Evolutionary conservation across 1,139 yeast genomes (phyloP), one percentile per base, ranked within the genome.

Genomic region (Sugiyamaella sp.): DNA sequence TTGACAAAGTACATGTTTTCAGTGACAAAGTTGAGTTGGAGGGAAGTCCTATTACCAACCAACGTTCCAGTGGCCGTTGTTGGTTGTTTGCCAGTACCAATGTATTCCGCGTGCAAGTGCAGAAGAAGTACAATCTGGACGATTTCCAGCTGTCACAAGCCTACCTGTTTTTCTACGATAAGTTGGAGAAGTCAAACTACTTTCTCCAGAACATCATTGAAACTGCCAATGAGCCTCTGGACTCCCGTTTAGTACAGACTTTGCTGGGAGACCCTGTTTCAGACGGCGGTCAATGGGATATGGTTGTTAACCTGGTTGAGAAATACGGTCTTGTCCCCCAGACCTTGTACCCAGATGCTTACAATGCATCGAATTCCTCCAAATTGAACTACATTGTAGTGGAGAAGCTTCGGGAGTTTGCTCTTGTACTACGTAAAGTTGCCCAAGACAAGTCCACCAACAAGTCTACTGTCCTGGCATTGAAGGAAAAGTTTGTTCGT

Each of bases 221-320:
- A 57, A 80, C 84, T 12, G 75, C 75, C 16, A 79, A 76, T 25
- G 78, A 79, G 63, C 78, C 74, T 1, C 72, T 83, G 59, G 87
- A 83, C 62, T 79, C 84, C 1, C 73, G 86, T 59, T 71, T 80
- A 53, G 75, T 80, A 43, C 77, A 75, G 60, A 76, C 72, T 55
- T 67, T 84, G 52, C 69, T 82, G 53, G 60, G 62, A 8, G 77
- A 75, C 48, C 86, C 88, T 12, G 80, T 81, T 56, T 74, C 79
- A 55, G 89, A 84, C 64, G 89, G 89, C 53, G 89, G 89, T 53
- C 88, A 84, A 70, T 84, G 86, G 86, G 87, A 83, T 65, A 80
- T 83, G 85, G 75, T 83, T 64, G 80, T 82, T 48, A 84, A 83
- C 62, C 69, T 84, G 57, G 80, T 84, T 45, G 75, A 76, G 54